Evolutionary conservation across 2,329 filamentous ascomycete genomes (phyloP), one percentile per base, ranked within the genome.

Genomic region (Fusarium algeriense): DNA sequence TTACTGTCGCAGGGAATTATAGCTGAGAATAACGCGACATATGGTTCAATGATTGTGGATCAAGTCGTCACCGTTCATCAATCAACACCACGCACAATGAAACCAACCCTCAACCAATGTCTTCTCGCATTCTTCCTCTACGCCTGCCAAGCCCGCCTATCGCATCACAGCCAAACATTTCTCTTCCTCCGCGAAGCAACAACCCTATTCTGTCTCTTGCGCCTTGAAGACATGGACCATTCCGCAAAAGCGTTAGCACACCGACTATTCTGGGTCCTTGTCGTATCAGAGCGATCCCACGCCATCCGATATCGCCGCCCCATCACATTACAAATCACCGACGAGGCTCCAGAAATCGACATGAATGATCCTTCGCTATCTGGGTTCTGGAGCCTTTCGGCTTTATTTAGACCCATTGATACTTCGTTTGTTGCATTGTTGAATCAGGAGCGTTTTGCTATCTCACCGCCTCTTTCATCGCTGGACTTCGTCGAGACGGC

Each of bases 41-140:
- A 82, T 50, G 83, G 82, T 38, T 78, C 78, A 26, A 68, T 78
- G 41, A 78, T 85, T 5, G 77, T 84, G 12, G 81, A 83, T 17
- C 76, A 80, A 32, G 79, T 79, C 1, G 70, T 82, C 45, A 74
- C 77, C 1, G 75, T 78, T 0, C 79, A 84, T 48, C 79, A 81
- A 40, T 71, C 76, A 34, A 71, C 81, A 1, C 78, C 78, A 0
- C 75, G 80, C 6, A 76, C 75, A 32, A 77, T 80, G 15, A 80
- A 77, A 7, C 81, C 83, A 0, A 79, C 76, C 6, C 75, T 84
- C 13, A 80, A 84, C 43, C 78, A 80, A 37, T 81, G 82, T 15
- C 76, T 84, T 8, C 73, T 83, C 14, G 78, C 80, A 3, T 85
- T 85, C 68, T 84, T 85, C 53, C 77, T 85, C 20, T 85, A 85